phyloP scores from a whole-genome alignment of 2,329 filamentous ascomycete species.

The Apiospora sp. region DNA sequence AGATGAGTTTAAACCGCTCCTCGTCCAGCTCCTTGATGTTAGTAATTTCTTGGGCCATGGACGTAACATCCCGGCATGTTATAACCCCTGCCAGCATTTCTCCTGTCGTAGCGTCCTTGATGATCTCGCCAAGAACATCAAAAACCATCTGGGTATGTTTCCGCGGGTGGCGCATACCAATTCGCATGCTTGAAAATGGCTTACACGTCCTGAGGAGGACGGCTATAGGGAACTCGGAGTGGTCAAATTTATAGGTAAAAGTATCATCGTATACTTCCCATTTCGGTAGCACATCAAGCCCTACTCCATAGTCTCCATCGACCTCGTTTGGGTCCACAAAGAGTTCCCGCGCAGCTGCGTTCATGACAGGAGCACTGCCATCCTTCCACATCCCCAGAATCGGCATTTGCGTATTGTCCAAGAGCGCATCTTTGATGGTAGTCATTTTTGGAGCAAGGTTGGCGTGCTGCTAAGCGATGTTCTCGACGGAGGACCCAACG shows the following conservation, averaged over 20 bases:
- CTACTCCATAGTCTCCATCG: conserved; percentile 49
- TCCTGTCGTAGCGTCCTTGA: conserved; percentile 71
- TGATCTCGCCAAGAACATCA: conserved; percentile 72
- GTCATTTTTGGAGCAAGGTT: conserved; percentile 74
- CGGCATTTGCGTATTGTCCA: conserved; percentile 78
- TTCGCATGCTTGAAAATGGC: conserved; percentile 64
- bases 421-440: conserved; percentile 77
- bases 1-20: conserved; percentile 77
- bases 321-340: conserved; percentile 51
- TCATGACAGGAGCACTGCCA: conserved; percentile 76
- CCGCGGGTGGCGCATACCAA: conserved; percentile 68
- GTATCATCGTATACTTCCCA: conserved; percentile 72
- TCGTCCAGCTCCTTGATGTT: conserved; percentile 76
- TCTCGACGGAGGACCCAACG: conserved; percentile 69
- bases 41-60: conserved; percentile 72
- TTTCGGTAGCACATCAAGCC: conserved; percentile 60
- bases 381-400: conserved; percentile 85
- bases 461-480: conserved; percentile 63
- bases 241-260: conserved; percentile 64
- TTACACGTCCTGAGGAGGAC: conserved; percentile 68
- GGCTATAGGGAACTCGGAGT: conserved; percentile 72
- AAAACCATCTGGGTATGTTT: conserved; percentile 63
- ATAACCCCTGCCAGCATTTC: conserved; percentile 79
- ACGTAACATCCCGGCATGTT: conserved; percentile 76
- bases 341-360: conserved; percentile 68